Base-by-base conservation (phyloP, 768 basidiomycete species). In the Cystobasidium ongulense region DNA sequence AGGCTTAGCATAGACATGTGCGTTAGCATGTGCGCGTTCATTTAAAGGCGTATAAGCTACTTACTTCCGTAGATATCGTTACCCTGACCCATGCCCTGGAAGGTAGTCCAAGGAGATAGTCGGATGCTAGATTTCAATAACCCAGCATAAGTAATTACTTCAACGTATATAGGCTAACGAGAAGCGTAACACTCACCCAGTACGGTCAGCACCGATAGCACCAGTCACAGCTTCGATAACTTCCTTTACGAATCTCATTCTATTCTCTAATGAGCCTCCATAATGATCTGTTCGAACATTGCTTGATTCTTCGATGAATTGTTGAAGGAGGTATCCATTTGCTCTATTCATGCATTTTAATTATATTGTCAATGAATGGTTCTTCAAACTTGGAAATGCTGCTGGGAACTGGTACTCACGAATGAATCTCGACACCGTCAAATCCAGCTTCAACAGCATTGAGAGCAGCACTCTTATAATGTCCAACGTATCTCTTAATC, bases 381-480 rank as follows among this genome's bases (percentile, higher is more conserved):
- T n/a, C n/a, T n/a, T n/a, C n/a, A n/a, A n/a, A n/a, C n/a, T n/a
- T n/a, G n/a, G n/a, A n/a, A n/a, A n/a, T n/a, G n/a, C n/a, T n/a
- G n/a, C n/a, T n/a, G n/a, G n/a, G n/a, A n/a, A n/a, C n/a, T n/a
- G n/a, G 23, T 18, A 75, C 92, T 84, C 77, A 78, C n/a, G 76
- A 76, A 74, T 82, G 82, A 33, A 82, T 75, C 81, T 87, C 87
- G 5, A 86, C 82, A 29, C 89, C 89, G 71, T 90, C 89, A 75
- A 90, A 90, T 0, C 87, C 88, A 31, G 88, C 88, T 57, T 82
- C 77, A 7, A 88, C 82, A 13, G 86, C 86, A 68, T 86, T 86
- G 31, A 81, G 81, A 1, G 88, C 87, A 0, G 86, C 87, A 17
- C 82, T 80, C 4, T 82, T 85, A 76, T 85, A 89, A 13, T 79